Percentiles rank a stretch among this genome's conserved stretches.
phyloP scores from a whole-genome alignment of 306 rosid species.

The Rosa rugosa region DNA sequence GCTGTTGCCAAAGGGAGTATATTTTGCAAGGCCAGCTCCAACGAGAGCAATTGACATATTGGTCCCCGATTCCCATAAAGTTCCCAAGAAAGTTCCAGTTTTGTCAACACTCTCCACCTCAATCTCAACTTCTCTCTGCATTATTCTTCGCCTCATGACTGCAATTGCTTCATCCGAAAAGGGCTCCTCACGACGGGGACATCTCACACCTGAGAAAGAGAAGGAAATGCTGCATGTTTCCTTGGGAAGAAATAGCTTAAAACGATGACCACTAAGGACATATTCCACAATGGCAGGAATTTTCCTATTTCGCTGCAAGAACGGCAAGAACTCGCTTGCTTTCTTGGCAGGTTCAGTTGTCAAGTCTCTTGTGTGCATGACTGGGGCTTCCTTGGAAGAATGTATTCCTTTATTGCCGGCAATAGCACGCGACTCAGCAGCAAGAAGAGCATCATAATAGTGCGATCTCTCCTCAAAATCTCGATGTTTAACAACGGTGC shows the following conservation, averaged over 20 bases:
- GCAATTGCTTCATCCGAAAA: slow-evolving; percentile 90
- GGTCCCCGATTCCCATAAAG: slow-evolving; percentile 80
- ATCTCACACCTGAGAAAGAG: slow-evolving; percentile 86
- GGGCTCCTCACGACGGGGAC: slow-evolving; percentile 89
- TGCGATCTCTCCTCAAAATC: slow-evolving; percentile 96
- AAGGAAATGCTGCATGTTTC: slow-evolving; percentile 91
- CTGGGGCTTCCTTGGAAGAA: slow-evolving; percentile 91
- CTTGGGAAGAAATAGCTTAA: slow-evolving; percentile 85
- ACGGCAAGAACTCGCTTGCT: slow-evolving; percentile 85
- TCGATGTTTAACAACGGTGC: slow-evolving; percentile 80
- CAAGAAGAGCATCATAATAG: slow-evolving; percentile 85
- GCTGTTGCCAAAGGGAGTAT: slow-evolving; percentile 61
- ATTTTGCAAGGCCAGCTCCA: slow-evolving; percentile 92
- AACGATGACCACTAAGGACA: slow-evolving; percentile 96
- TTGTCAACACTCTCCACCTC: slow-evolving; percentile 89
- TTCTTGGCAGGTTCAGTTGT: slow-evolving; percentile 70
- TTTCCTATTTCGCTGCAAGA: slow-evolving; percentile 77
- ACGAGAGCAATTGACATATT: slow-evolving; percentile 70
- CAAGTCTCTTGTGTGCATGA: slow-evolving; percentile 90
- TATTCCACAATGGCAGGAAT: slow-evolving; percentile 90
- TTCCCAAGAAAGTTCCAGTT: slow-evolving; percentile 90
- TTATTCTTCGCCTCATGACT: slow-evolving; percentile 80
- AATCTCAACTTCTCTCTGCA: slow-evolving; percentile 98
- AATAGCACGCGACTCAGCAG: slow-evolving; percentile 85
- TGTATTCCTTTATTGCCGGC: slow-evolving; percentile 77